Conservation (phyloP, 306 rosid species). For the Fragaria ananassa region DNA sequence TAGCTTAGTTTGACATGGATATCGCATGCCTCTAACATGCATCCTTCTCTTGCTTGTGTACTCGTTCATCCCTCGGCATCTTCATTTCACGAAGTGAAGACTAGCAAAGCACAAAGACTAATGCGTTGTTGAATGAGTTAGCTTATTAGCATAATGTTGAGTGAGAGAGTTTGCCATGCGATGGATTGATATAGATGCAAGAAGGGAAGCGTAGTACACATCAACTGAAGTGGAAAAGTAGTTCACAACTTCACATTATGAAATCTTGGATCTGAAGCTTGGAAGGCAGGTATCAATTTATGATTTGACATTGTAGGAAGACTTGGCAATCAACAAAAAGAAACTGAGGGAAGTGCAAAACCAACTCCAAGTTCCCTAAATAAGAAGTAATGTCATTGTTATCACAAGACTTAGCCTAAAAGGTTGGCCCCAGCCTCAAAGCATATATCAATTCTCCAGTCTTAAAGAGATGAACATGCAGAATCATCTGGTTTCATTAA, state of each 20-base stretch:
- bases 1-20: not conserved
- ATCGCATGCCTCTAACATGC: not conserved
- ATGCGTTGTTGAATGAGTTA: not conserved
- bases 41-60: not conserved
- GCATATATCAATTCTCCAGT: conserved; percentile 13
- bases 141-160: not conserved
- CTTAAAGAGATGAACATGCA: not conserved
- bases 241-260: not conserved
- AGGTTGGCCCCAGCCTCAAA: conserved; percentile 33
- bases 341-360: conserved; percentile 25
- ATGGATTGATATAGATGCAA: not conserved
- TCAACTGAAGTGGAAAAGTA: not conserved
- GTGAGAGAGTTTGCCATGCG: not conserved
- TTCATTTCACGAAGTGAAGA: not conserved
- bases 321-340: conserved; percentile 18
- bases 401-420: conserved; percentile 56
- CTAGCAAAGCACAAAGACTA: not conserved
- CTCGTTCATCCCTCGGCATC: not conserved
- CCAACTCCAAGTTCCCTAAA: conserved; percentile 52
- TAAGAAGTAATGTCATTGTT: conserved; percentile 56
- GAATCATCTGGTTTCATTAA: not conserved
- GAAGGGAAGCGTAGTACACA: not conserved
- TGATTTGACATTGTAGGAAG: not conserved
- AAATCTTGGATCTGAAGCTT: not conserved
- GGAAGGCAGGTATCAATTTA: conserved; percentile 10